Conservation (phyloP, 73 alveolate species). For the Paramecium octaurelia region DNA sequence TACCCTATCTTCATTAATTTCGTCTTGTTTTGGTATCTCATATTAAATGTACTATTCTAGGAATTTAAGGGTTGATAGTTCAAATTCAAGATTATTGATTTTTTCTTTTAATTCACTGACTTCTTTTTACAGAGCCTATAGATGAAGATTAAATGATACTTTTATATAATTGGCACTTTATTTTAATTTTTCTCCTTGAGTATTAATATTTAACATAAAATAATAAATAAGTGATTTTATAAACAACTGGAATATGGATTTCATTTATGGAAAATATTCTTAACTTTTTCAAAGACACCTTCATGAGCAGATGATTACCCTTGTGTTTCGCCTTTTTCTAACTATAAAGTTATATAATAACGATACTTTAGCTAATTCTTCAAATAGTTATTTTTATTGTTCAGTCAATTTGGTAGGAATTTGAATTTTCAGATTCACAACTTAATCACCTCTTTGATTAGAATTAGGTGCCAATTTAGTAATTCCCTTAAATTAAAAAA, state of each 20-base stretch:
- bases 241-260: background rate
- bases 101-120: background rate
- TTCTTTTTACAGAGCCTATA: background rate
- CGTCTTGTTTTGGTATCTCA: background rate
- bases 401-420: slow-evolving; percentile 12
- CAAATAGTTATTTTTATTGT: slow-evolving; percentile 2
- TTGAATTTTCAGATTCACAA: background rate
- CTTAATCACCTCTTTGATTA: background rate
- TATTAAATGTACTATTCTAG: background rate
- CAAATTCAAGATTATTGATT: background rate
- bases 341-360: background rate
- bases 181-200: slow-evolving; percentile 4
- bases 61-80: background rate
- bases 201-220: background rate
- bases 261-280: background rate
- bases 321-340: background rate
- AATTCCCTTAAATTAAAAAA: background rate
- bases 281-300: slow-evolving; percentile 10
- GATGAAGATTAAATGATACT: background rate
- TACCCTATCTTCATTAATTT: slow-evolving; percentile 21
- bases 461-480: background rate
- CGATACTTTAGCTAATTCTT: slow-evolving; percentile 10
- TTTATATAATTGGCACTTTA: slow-evolving; percentile 2
- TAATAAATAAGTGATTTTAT: background rate
- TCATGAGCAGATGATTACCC: background rate